Base-by-base conservation (phyloP, 495 filamentous ascomycete genomes). In the Podospora pseudopauciseta region DNA sequence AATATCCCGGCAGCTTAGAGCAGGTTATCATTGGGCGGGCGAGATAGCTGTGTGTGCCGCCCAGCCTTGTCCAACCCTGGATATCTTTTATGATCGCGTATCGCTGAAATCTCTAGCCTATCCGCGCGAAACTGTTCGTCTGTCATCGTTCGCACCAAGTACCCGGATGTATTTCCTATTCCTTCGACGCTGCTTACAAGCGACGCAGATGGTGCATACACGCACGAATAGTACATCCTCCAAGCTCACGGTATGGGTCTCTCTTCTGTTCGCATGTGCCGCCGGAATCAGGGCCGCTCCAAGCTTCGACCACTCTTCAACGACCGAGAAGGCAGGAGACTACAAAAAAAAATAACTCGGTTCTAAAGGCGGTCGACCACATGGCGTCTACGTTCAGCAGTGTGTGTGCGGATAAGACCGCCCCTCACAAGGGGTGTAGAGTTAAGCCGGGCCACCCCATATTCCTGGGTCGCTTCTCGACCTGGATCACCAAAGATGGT, bases 401-500 rank as follows among this genome's bases (percentile, higher is more conserved):
- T 13, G 39, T 49, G 39, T 13, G 39, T 49, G 7, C 39, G 39
- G 39, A 49, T 49, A 49, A 49, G 2, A 11, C 39, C 15, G 16
- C 65, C 55, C 57, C 56, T 60, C 54, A 26, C 28, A 20, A 26
- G 39, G 57, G 54, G 65, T 13, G 55, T 49, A 49, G 7, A 26
- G 58, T 4, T 62, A 15, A 23, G 56, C 56, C 16, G 16, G 20
- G 32, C 60, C 20, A 60, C 65, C 70, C 68, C 66, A 58, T 65
- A 64, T 68, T 67, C 63, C 61, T 20, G 20, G 15, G 27, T 63
- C 54, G 39, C 65, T 61, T 68, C 44, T 67, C 63, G 44, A 66
- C 69, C 65, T 62, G 69, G 65, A 70, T 70, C 67, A 70, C 53
- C 65, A 67, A 67, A 62, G 73, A 74, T 68, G 39, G 39, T 49